Percentiles rank a stretch among this genome's conserved stretches.
phyloP scores from a whole-genome alignment of 495 filamentous ascomycete genomes.

The Amphirosellinia nigrospora region DNA sequence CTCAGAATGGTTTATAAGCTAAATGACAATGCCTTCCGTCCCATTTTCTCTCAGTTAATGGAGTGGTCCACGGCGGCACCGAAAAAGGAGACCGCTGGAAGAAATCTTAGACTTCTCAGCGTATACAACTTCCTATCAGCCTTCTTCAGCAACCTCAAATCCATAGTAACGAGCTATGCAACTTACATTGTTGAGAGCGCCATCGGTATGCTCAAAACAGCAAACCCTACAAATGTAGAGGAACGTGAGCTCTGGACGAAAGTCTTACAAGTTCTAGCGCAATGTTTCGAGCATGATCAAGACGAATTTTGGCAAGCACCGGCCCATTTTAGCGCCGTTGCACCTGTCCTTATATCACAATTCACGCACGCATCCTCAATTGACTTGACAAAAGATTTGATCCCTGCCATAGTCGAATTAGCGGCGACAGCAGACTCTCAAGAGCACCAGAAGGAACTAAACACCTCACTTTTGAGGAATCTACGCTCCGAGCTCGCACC shows the following conservation, averaged over 20 bases:
- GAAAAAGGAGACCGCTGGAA: slow-evolving; percentile 64
- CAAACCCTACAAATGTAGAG: slow-evolving; percentile 55
- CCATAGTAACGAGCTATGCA: slow-evolving; percentile 89
- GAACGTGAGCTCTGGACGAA: slow-evolving; percentile 64
- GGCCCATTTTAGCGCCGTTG: slow-evolving; percentile 75
- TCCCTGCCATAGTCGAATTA: slow-evolving; percentile 72
- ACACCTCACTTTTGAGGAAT: slow-evolving; percentile 72
- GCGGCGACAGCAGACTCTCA: slow-evolving; percentile 78
- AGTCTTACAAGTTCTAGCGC: slow-evolving; percentile 70
- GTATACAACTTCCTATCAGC: slow-evolving; percentile 79
- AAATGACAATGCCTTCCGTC: slow-evolving; percentile 95
- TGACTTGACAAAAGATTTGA: slow-evolving; percentile 46
- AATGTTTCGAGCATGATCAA: slow-evolving; percentile 79
- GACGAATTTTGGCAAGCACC: slow-evolving; percentile 90
- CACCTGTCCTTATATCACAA: slow-evolving; percentile 70
- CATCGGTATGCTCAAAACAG: slow-evolving; percentile 63
- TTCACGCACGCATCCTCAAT: slow-evolving; percentile 62
- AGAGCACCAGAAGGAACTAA: slow-evolving; percentile 89
- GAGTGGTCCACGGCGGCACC: slow-evolving; percentile 71
- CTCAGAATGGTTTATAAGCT: slow-evolving; percentile 95
- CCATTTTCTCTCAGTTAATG: slow-evolving; percentile 80
- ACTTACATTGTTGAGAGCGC: slow-evolving; percentile 81
- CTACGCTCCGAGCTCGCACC: slow-evolving; percentile 71
- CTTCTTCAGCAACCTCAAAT: slow-evolving; percentile 87
- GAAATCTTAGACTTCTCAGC: slow-evolving; percentile 62